A percentile compares a stretch with the other conserved stretches of the same genome.
phyloP scores from a whole-genome alignment of 1,139 yeast species.

The Lodderomyces margitis region DNA sequence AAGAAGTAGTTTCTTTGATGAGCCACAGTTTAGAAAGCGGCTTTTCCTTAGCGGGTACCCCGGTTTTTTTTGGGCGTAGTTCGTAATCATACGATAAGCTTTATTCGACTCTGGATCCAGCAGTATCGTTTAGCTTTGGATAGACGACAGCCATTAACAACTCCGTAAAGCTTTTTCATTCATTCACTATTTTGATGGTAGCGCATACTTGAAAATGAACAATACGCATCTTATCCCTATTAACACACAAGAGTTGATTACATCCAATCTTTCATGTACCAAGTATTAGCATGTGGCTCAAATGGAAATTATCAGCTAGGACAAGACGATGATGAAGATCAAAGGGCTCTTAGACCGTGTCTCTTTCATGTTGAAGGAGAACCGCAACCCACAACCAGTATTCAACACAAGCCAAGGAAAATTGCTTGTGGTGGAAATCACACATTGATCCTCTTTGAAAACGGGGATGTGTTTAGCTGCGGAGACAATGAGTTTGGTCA shows the following conservation, averaged over 20 bases:
- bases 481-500: conserved; percentile 66
- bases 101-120: too few species aligned
- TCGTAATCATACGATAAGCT: too few species aligned
- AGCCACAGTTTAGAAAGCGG: too few species aligned
- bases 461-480: conserved; percentile 53
- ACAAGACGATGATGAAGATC: conserved; percentile 54
- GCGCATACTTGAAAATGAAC: too few species aligned
- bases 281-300: conserved; percentile 67
- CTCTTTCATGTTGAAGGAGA: conserved; percentile 17
- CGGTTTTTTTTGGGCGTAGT: neutral
- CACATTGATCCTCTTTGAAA: conserved; percentile 55
- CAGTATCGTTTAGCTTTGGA: too few species aligned
- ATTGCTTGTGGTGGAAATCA: conserved; percentile 87
- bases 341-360: conserved; percentile 27
- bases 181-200: too few species aligned
- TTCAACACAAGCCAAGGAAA: conserved; percentile 27
- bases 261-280: conserved; percentile 17
- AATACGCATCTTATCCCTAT: too few species aligned
- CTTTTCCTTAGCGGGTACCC: too few species aligned
- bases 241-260: neutral
- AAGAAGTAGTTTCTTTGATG: too few species aligned
- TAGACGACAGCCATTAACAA: too few species aligned
- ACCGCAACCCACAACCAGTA: neutral
- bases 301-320: conserved; percentile 84
- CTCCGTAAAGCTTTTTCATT: too few species aligned